phyloP scores from a whole-genome alignment of 208 protist genomes.

The Crithidia thermophila region DNA sequence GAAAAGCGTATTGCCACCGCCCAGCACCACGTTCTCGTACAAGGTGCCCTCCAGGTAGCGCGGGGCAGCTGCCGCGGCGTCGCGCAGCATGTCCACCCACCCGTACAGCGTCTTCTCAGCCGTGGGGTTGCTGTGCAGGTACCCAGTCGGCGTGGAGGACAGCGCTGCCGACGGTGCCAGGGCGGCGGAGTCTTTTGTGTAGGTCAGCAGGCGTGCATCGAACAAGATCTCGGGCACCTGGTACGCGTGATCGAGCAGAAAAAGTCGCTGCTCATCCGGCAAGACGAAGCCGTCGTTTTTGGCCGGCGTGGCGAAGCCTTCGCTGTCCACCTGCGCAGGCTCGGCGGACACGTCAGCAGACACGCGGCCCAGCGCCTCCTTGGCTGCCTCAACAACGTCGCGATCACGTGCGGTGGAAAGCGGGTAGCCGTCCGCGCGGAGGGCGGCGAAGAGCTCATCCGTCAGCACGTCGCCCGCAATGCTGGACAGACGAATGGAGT shows the following conservation, averaged over 20 bases:
- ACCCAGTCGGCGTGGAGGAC: constrained; percentile 49
- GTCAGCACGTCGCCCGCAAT: constrained; percentile 87
- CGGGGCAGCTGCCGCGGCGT: constrained; percentile 54
- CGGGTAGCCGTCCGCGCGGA: constrained; percentile 82
- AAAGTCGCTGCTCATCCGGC: constrained; percentile 91
- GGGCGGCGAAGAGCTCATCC: constrained; percentile 58
- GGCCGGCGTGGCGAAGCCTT: constrained; percentile 7
- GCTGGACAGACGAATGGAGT: constrained; percentile 58
- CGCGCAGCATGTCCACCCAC: constrained; percentile 57
- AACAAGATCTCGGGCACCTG: constrained; percentile 90
- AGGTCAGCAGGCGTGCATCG: constrained; percentile 41
- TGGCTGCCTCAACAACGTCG: constrained; percentile 70
- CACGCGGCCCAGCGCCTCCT: constrained; percentile 82
- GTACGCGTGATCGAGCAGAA: constrained; percentile 80
- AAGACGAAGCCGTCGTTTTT: constrained; percentile 56
- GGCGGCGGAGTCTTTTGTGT: constrained; percentile 38
- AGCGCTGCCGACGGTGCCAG: neutral
- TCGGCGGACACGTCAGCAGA: constrained; percentile 40
- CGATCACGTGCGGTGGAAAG: constrained; percentile 88
- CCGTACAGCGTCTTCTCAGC: constrained; percentile 25
- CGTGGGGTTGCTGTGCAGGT: constrained; percentile 38
- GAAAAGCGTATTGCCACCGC: constrained; percentile 94
- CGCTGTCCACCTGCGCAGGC: neutral
- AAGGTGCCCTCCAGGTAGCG: constrained; percentile 44
- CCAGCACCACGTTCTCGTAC: constrained; percentile 94